Percentiles rank a stretch among this genome's conserved stretches.
These are phyloP conservation scores for Entrophospora sp. DNA, from an alignment of 192 early-diverging fungal genomes.

Conservation along the genomic window DNA sequence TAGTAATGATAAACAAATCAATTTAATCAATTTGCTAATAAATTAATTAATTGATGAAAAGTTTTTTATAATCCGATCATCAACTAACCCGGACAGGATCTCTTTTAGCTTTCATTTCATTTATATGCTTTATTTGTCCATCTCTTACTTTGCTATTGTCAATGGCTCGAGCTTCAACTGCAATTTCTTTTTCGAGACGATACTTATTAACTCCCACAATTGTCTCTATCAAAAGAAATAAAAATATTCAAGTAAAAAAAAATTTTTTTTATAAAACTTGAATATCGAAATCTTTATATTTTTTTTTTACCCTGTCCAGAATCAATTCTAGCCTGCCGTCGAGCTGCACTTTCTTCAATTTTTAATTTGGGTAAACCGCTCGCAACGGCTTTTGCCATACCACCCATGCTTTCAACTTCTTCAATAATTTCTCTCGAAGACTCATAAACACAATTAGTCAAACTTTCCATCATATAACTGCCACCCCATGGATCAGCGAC, in stretches of 20 bases:
- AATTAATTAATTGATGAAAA: no score
- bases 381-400: slow-evolving; percentile 86
- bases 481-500: slow-evolving; percentile 91
- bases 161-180: slow-evolving; percentile 66
- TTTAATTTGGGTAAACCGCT: slow-evolving; percentile 82
- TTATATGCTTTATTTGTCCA: slow-evolving; percentile 55
- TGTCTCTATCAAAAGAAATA: slow-evolving; percentile 37
- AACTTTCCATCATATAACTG: slow-evolving; percentile 87
- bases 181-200: slow-evolving; percentile 54
- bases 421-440: slow-evolving; percentile 59
- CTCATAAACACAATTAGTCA: slow-evolving; percentile 75
- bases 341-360: slow-evolving; percentile 82
- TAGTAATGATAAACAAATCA: no score
- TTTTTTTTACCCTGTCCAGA: slow-evolving; percentile 69
- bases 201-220: slow-evolving; percentile 94
- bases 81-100: slow-evolving; percentile 37
- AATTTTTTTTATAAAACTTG: no score
- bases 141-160: slow-evolving; percentile 72
- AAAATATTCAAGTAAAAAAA: neutral
- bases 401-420: slow-evolving; percentile 77
- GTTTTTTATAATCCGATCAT: no score
- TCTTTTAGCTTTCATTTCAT: slow-evolving; percentile 43
- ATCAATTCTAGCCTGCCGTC: slow-evolving; percentile 82
- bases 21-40: no score
- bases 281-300: no score